These are phyloP conservation scores for Thermoascus crustaceus DNA, from an alignment of 2,329 filamentous ascomycete species.

Conservation along the genomic window DNA sequence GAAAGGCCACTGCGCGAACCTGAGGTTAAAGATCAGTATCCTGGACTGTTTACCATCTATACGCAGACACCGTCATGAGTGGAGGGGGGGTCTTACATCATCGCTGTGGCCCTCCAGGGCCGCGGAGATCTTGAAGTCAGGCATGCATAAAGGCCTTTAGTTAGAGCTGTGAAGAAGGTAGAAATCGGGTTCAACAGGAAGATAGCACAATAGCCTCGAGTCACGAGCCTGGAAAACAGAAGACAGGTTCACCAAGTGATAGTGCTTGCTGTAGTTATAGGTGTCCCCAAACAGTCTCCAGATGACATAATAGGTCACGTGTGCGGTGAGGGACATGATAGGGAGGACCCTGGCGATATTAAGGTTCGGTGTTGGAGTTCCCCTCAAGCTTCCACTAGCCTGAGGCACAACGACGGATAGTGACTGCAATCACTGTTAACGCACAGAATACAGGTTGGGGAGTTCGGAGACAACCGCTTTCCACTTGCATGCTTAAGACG, in stretches of 20 bases:
- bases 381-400: no score
- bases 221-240: not conserved
- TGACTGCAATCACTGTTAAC: no score
- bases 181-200: no score
- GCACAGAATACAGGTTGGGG: no score
- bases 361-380: no score
- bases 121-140: constrained; percentile 87
- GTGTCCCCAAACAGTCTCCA: no score
- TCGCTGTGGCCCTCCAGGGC: constrained; percentile 82
- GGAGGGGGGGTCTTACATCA: constrained; percentile 58
- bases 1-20: constrained; percentile 82
- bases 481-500: no score
- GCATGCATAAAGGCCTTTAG: constrained; percentile 56
- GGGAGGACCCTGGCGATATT: no score
- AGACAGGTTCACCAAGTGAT: constrained; percentile 1
- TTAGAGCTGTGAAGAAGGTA: no score
- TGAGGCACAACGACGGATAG: no score
- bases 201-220: no score
- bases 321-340: not conserved
- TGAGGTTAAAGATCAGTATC: constrained; percentile 45
- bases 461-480: no score
- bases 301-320: constrained; percentile 1
- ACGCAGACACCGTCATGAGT: constrained; percentile 49
- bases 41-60: constrained; percentile 66
- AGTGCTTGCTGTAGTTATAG: not conserved